phyloP scores from a whole-genome alignment of 1,139 yeast species.

The Taphrina pruni region DNA sequence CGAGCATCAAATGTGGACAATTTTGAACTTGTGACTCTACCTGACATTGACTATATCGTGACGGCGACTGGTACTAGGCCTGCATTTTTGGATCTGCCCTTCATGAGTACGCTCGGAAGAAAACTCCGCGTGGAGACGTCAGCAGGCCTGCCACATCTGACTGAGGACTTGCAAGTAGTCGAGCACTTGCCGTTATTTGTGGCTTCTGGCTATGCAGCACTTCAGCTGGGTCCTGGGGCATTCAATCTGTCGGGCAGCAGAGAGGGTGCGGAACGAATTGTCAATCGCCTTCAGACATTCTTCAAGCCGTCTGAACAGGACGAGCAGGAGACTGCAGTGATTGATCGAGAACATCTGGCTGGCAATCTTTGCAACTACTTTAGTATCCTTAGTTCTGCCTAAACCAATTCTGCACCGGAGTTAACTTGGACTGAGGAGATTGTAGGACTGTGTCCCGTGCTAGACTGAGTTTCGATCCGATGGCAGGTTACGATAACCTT shows the following conservation, averaged over 20 bases:
- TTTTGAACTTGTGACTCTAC: not conserved
- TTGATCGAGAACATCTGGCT: not conserved
- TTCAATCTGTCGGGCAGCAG: conserved; percentile 61
- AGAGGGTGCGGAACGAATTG: conserved; percentile 59
- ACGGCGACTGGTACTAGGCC: conserved; percentile 58
- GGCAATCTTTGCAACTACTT: conserved; percentile 21
- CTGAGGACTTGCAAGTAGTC: conserved; percentile 58
- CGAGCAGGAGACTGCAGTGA: not conserved
- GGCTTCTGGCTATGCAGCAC: conserved; percentile 58
- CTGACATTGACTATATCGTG: conserved; percentile 54
- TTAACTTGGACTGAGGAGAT: too few species aligned
- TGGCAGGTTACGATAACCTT: too few species aligned
- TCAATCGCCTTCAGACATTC: conserved; percentile 23
- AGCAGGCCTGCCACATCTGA: conserved; percentile 57
- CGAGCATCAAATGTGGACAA: conserved; percentile 45
- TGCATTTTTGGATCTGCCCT: conserved; percentile 48
- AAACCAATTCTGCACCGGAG: not conserved
- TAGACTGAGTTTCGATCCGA: too few species aligned
- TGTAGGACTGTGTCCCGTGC: too few species aligned
- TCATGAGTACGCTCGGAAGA: conserved; percentile 52
- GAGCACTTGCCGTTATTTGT: conserved; percentile 55
- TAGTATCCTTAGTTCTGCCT: not conserved
- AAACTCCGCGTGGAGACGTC: conserved; percentile 53
- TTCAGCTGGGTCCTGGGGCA: conserved; percentile 59
- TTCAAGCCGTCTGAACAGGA: not conserved